Base-by-base conservation (phyloP, 345 rosid species). In the Boechera retrofracta region DNA sequence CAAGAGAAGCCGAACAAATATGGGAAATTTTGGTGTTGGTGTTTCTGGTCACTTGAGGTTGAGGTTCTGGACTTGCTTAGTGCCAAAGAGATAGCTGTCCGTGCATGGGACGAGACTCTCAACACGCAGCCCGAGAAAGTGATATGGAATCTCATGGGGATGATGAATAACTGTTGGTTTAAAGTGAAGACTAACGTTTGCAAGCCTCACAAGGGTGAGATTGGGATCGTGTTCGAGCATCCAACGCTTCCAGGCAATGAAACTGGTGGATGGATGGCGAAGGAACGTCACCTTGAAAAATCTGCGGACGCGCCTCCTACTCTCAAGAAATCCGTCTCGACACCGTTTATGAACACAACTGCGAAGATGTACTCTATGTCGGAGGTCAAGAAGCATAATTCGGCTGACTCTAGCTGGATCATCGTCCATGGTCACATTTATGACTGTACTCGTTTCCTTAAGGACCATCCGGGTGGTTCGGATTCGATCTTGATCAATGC, bases 101-200 rank as follows among this genome's bases (percentile, higher is more conserved):
- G 98, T 1, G 97, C 97, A 44, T 94, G 98, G 98, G 98, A 94
- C 72, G 87, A 90, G 80, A 82, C 97, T 39, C 91, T 77, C 55
- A 92, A 89, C 82, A 94, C 98, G 65, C 98, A 92, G 67, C 97
- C 97, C 5, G 97, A 94, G 69, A 90, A 87, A 68, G 88, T 91
- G 84, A 91, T 82, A 10, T 94, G 97, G 98, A 94, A 94, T 67
- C 85, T 94, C 53, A 90, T 94, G 98, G 98, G 98, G 32, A 94
- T 92, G 98, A 92, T 94, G 98, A 94, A 92, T 80, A 95, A 95
- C 42, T 90, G 97, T 53, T 92, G 97, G 98, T 95, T 92, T 78
- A 91, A 87, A 10, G 82, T 90, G 3, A 92, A 81, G 45, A 86
- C 98, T 18, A 90, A 87, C 29, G 85, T 90, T 56, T 90, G 98